Conservation (phyloP, 2,329 filamentous ascomycete species). For the Cladosporium sp. region DNA sequence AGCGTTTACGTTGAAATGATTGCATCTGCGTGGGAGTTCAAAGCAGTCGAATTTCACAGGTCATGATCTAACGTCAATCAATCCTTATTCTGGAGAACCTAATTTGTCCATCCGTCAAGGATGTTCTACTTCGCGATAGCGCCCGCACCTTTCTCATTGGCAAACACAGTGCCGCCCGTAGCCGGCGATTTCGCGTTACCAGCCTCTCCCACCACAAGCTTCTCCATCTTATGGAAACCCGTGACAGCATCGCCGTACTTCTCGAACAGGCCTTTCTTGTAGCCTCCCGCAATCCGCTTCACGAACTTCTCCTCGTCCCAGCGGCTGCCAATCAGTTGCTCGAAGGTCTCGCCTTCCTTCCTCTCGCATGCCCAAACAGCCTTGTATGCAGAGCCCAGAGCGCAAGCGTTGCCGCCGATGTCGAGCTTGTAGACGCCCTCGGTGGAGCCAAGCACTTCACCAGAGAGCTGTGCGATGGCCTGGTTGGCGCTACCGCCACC, state of each 20-base stretch:
- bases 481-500: slow-evolving; percentile 86
- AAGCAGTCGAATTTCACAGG: no score
- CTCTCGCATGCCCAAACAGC: slow-evolving; percentile 86
- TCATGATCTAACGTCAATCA: no score
- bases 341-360: slow-evolving; percentile 58
- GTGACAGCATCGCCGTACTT: slow-evolving; percentile 69
- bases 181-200: slow-evolving; percentile 13
- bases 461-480: slow-evolving; percentile 77
- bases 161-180: slow-evolving; percentile 13
- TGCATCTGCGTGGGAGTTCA: no score
- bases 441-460: slow-evolving; percentile 78
- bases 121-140: background rate
- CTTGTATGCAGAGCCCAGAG: slow-evolving; percentile 89
- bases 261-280: slow-evolving; percentile 66
- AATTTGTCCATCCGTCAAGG: no score
- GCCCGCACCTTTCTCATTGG: slow-evolving; percentile 6
- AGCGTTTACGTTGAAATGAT: no score
- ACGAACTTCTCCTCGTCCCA: slow-evolving; percentile 85
- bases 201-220: slow-evolving; percentile 47
- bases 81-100: no score
- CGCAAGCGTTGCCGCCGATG: slow-evolving; percentile 91
- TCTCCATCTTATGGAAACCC: slow-evolving; percentile 73
- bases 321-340: slow-evolving; percentile 73
- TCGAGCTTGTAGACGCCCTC: slow-evolving; percentile 93
- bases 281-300: slow-evolving; percentile 75